phyloP scores from a whole-genome alignment of 352 stramenopile species.

The Phytophthora hibernalis region DNA sequence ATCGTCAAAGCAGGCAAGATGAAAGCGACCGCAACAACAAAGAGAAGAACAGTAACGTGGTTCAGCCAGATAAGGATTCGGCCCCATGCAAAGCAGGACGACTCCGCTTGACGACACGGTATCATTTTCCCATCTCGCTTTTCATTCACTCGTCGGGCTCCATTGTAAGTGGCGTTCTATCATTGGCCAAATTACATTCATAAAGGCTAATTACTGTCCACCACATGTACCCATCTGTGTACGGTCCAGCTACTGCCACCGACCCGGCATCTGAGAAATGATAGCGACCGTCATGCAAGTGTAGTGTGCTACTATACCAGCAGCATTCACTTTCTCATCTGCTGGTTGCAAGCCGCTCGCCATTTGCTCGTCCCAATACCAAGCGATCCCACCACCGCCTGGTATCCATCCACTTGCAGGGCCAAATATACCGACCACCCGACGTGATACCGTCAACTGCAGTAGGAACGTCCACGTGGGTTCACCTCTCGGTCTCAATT shows the following conservation, averaged over 20 bases:
- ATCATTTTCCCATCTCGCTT: conserved; percentile 21
- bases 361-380: conserved; percentile 1
- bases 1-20: neutral
- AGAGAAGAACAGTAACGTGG: neutral
- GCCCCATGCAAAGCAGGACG: neutral
- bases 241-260: conserved; percentile 1
- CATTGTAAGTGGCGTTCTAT: neutral
- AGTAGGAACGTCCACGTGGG: conserved; percentile 7
- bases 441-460: neutral
- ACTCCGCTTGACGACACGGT: conserved; percentile 7
- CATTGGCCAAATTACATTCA: conserved; percentile 7
- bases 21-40: neutral
- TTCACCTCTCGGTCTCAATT: conserved; percentile 19
- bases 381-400: neutral
- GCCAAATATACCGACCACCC: conserved; percentile 1
- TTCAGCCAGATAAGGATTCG: neutral
- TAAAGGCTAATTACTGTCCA: neutral
- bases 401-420: neutral
- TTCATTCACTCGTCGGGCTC: conserved; percentile 16
- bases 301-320: neutral
- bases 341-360: conserved; percentile 19
- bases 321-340: conserved; percentile 16
- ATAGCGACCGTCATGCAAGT: conserved; percentile 2
- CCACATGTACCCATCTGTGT: conserved; percentile 2
- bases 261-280: conserved; percentile 24